Conservation (phyloP, 441 rosid genomes). For the Croton setiger region DNA sequence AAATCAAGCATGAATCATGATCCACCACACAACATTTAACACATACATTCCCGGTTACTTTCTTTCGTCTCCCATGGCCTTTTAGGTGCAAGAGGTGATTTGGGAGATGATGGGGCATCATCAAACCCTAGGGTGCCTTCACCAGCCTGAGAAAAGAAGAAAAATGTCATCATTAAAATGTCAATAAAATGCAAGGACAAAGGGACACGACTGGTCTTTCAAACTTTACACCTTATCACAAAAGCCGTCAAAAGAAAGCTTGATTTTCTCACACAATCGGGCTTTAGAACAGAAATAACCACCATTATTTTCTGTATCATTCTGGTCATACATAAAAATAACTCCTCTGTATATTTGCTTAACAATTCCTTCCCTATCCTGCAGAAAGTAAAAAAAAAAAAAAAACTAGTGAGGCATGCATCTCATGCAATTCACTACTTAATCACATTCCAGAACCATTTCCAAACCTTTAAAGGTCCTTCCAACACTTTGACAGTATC, state of each 20-base stretch:
- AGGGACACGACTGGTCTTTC: not conserved
- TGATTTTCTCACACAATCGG: conserved; percentile 72
- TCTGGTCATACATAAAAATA: conserved; percentile 60
- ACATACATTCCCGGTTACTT: conserved; percentile 57
- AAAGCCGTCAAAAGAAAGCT: conserved; percentile 37
- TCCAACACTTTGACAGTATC: conserved; percentile 76
- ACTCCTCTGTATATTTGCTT: conserved; percentile 84
- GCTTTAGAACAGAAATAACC: conserved; percentile 82
- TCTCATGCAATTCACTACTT: not conserved
- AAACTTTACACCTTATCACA: conserved; percentile 53
- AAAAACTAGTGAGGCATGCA: conserved; percentile 7
- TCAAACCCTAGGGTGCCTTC: conserved; percentile 52
- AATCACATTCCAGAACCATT: not conserved
- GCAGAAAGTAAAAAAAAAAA: conserved; percentile 21
- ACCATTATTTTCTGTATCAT: conserved; percentile 63
- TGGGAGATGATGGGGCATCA: conserved; percentile 68
- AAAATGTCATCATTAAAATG: conserved; percentile 10
- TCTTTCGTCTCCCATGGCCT: conserved; percentile 72
- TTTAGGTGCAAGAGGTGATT: conserved; percentile 66
- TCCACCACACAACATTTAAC: conserved; percentile 1
- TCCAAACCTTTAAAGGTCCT: conserved; percentile 76
- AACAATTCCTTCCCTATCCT: conserved; percentile 87
- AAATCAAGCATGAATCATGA: not conserved
- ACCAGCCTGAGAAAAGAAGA: conserved; percentile 47
- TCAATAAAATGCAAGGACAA: not conserved